phyloP scores from a whole-genome alignment of 495 filamentous ascomycete genomes.

The Coniosporium apollinis region DNA sequence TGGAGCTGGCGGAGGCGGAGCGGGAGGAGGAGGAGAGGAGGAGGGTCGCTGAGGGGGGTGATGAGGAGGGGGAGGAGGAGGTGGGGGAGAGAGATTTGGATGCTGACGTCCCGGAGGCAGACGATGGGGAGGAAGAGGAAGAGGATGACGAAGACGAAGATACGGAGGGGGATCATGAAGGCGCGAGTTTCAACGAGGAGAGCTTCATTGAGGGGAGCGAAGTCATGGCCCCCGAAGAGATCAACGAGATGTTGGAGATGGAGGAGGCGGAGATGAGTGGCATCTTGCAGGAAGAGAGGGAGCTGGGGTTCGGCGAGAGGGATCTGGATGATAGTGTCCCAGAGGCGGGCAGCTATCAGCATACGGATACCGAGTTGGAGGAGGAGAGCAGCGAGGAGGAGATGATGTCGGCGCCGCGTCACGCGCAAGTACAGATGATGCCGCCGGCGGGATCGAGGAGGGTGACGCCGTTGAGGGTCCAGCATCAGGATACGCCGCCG shows the following conservation, averaged over 20 bases:
- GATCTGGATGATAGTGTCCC: conserved; percentile 53
- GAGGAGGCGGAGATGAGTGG: conserved; percentile 26
- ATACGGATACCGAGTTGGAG: conserved; percentile 73
- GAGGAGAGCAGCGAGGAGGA: conserved; percentile 32
- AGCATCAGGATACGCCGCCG: conserved; percentile 8
- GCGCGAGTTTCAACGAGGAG: conserved; percentile 19
- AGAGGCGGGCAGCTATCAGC: conserved; percentile 53
- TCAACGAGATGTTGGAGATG: conserved; percentile 18
- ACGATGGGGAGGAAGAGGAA: conserved; percentile 29
- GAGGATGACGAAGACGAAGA: conserved; percentile 23
- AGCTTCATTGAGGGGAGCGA: conserved; percentile 16
- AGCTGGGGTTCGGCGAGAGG: conserved; percentile 32
- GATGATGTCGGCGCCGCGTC: conserved; percentile 2
- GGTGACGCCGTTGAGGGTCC: not conserved
- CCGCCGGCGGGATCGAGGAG: not conserved
- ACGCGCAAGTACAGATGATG: not conserved
- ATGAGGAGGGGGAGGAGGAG: conserved; percentile 5
- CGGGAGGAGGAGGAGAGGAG: conserved; percentile 7
- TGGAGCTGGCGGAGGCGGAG: conserved; percentile 17
- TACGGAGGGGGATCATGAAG: conserved; percentile 17
- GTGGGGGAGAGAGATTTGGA: conserved; percentile 35
- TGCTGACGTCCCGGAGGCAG: conserved; percentile 48
- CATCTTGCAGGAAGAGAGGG: conserved; percentile 30
- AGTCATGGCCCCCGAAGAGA: conserved; percentile 9
- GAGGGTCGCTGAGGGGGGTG: conserved; percentile 1